These are phyloP conservation scores for Dispira simplex DNA, from an alignment of 192 early-diverging fungal genomes.

Conservation along the genomic window DNA sequence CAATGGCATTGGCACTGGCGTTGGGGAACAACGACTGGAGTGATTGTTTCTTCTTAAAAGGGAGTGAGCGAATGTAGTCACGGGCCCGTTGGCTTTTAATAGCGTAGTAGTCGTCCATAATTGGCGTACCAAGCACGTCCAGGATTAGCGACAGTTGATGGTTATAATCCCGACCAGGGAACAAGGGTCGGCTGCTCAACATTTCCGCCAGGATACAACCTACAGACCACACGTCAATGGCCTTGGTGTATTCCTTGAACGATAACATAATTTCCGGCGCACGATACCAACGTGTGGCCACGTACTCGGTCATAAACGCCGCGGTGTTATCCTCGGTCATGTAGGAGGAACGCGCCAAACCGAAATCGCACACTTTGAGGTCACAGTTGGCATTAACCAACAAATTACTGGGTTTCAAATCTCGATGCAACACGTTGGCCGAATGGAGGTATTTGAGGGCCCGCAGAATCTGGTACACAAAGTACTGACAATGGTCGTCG, in stretches of 20 bases:
- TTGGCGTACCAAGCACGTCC: constrained; percentile 94
- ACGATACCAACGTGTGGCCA: constrained; percentile 88
- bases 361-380: constrained; percentile 99
- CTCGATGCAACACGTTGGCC: constrained; percentile 86
- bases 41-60: constrained; percentile 71
- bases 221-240: constrained; percentile 88
- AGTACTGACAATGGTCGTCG: constrained; percentile 85
- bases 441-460: constrained; percentile 90
- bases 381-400: constrained; percentile 98
- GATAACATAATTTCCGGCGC: constrained; percentile 95
- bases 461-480: constrained; percentile 75
- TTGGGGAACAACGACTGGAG: constrained; percentile 72
- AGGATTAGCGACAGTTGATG: constrained; percentile 94
- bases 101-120: constrained; percentile 65
- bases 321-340: constrained; percentile 65
- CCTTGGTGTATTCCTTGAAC: constrained; percentile 97
- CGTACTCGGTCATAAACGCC: constrained; percentile 92
- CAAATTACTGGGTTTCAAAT: constrained; percentile 93
- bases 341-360: constrained; percentile 82
- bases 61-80: constrained; percentile 80
- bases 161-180: constrained; percentile 81
- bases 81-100: constrained; percentile 73
- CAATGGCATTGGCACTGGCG: constrained; percentile 59
- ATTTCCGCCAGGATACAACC: constrained; percentile 82
- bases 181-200: constrained; percentile 63